These are phyloP conservation scores for Venturia effusa DNA, from an alignment of 2,329 filamentous ascomycete genomes.

Conservation along the genomic window DNA sequence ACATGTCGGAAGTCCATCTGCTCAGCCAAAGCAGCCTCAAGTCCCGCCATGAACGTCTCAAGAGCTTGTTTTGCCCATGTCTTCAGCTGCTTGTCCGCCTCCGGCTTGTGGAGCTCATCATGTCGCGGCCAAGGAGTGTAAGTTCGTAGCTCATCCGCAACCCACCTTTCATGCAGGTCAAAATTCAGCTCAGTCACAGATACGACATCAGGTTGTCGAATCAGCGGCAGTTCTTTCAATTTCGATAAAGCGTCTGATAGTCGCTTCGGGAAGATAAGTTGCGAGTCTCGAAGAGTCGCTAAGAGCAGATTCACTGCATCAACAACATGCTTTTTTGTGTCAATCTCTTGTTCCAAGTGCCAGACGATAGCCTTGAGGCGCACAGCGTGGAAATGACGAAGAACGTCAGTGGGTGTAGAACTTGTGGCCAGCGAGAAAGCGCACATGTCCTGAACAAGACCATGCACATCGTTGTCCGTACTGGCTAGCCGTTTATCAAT, in stretches of 20 bases:
- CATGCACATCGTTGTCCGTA: constrained; percentile 24
- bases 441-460: constrained; percentile 61
- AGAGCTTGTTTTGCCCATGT: constrained; percentile 31
- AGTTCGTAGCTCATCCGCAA: constrained; percentile 68
- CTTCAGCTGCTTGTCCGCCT: constrained; percentile 30
- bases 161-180: constrained; percentile 69
- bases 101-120: constrained; percentile 46
- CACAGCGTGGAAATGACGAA: constrained; percentile 67
- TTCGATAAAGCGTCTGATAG: constrained; percentile 58
- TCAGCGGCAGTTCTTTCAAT: constrained; percentile 58
- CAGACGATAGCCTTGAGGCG: constrained; percentile 57
- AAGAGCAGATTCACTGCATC: constrained; percentile 63
- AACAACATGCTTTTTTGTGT: constrained; percentile 40
- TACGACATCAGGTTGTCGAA: constrained; percentile 60
- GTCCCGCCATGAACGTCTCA: constrained; percentile 40
- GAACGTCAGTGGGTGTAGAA: constrained; percentile 66
- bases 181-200: constrained; percentile 60
- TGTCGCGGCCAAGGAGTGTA: constrained; percentile 84
- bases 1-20: constrained; percentile 58
- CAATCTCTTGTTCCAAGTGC: constrained; percentile 38
- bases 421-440: constrained; percentile 76
- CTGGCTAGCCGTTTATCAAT: constrained; percentile 44
- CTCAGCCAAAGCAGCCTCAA: constrained; percentile 47
- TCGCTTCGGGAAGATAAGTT: constrained; percentile 60
- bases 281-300: constrained; percentile 65